phyloP scores from a whole-genome alignment of 2,329 filamentous ascomycete species.

The Trichoderma oligosporum region DNA sequence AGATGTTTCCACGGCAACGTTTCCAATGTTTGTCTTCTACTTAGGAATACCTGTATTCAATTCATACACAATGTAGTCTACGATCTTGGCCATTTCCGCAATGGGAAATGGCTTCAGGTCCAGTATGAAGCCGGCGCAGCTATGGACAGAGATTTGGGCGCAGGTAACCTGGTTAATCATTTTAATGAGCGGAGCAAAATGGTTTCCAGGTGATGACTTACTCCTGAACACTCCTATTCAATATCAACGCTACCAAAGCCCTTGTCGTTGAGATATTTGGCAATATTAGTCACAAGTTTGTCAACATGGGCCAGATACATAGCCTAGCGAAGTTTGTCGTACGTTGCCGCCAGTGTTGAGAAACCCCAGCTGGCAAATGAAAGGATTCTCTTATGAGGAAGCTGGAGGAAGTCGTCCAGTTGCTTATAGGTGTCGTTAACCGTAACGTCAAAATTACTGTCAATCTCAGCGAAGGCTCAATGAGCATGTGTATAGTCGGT shows the following conservation, averaged over 20 bases:
- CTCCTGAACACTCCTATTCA: constrained; percentile 40
- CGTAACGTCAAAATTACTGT: constrained; percentile 17
- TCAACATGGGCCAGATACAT: constrained; percentile 32
- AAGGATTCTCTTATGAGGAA: constrained; percentile 27
- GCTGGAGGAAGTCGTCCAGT: constrained; percentile 25
- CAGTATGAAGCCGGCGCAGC: too few species aligned
- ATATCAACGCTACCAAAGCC: constrained; percentile 38
- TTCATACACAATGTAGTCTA: too few species aligned
- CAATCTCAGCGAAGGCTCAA: constrained; percentile 33
- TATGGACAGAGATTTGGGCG: constrained; percentile 30
- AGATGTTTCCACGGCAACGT: too few species aligned
- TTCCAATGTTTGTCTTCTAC: too few species aligned
- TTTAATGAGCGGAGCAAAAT: constrained; percentile 23
- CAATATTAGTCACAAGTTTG: constrained; percentile 33
- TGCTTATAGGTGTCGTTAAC: constrained; percentile 25
- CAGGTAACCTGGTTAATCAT: constrained; percentile 8
- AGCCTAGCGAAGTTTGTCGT: constrained; percentile 25
- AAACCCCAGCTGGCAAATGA: constrained; percentile 30
- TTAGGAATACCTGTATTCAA: too few species aligned
- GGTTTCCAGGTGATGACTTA: constrained; percentile 17
- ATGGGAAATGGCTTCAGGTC: too few species aligned
- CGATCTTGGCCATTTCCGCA: too few species aligned
- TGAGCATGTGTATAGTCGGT: constrained; percentile 24
- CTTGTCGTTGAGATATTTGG: constrained; percentile 37
- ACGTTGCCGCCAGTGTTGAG: constrained; percentile 24